Percentiles rank a stretch among this genome's conserved stretches.
Conservation (phyloP, 768 basidiomycete genomes). For the Pisolithus orientalis region DNA sequence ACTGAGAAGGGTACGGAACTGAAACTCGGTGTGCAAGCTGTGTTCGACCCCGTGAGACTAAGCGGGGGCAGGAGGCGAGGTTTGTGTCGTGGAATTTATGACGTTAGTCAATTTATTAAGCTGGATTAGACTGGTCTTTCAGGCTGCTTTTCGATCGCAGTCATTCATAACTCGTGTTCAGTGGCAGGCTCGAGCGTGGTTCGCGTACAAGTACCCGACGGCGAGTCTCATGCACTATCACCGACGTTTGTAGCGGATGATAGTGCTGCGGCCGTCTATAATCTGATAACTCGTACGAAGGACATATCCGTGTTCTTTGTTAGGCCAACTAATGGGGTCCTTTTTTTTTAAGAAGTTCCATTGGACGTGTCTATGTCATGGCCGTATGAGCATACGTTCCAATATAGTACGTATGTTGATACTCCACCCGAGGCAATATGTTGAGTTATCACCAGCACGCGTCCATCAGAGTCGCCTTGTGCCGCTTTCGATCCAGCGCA, state of each 20-base stretch:
- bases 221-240: conserved; percentile 37
- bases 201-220: conserved; percentile 40
- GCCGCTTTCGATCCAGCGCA: conserved; percentile 57
- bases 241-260: conserved; percentile 44
- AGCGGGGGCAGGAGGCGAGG: conserved; percentile 50
- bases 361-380: conserved; percentile 55
- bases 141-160: conserved; percentile 59
- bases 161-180: conserved; percentile 60
- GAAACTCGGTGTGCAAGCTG: conserved; percentile 63
- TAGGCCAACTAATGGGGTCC: not conserved
- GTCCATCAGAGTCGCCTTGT: conserved; percentile 35
- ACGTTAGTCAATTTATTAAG: conserved; percentile 2
- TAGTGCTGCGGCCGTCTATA: conserved; percentile 39
- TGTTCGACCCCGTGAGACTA: conserved; percentile 69
- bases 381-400: conserved; percentile 43
- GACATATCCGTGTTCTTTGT: not conserved
- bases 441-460: conserved; percentile 25
- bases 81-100: conserved; percentile 17
- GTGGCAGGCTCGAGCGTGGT: conserved; percentile 59
- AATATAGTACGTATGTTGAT: conserved; percentile 44
- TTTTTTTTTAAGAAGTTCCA: conserved; percentile 22
- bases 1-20: conserved; percentile 56
- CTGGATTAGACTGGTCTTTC: conserved; percentile 65
- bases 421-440: not conserved
- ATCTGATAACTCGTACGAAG: conserved; percentile 39